Percentiles rank a stretch among this genome's conserved stretches.
These are phyloP conservation scores for Metschnikowia hibisci DNA, from an alignment of 805 yeast genomes.

Conservation along the genomic window DNA sequence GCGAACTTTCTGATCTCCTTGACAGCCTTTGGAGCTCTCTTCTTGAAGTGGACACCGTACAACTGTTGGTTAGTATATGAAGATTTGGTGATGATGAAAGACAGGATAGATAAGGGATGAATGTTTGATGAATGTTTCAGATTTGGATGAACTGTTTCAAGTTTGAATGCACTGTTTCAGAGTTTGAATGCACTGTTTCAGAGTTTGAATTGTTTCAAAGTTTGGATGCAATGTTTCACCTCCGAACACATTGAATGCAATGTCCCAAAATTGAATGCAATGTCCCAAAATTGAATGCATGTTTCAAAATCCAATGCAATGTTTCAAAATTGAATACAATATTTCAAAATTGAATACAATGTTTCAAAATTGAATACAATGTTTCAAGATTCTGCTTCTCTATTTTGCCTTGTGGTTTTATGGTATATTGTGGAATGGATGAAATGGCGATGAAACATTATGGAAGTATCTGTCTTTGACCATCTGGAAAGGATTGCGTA, in stretches of 20 bases:
- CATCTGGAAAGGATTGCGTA: neutral
- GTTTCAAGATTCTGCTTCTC: neutral
- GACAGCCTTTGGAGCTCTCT: constrained; percentile 99
- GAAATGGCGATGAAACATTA: no score
- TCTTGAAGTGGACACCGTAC: constrained; percentile 98
- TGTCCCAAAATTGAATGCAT: no score
- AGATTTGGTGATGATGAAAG: no score
- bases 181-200: neutral
- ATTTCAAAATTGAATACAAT: no score
- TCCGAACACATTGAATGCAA: no score
- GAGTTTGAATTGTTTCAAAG: no score
- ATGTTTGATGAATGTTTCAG: neutral
- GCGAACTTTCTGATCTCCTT: constrained; percentile 99
- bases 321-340: no score
- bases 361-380: no score
- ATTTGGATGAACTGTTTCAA: neutral
- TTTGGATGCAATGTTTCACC: no score
- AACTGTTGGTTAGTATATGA: constrained; percentile 58
- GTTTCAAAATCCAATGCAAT: no score
- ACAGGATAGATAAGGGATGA: neutral
- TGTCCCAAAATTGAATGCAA: no score
- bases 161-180: neutral
- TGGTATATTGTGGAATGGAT: neutral
- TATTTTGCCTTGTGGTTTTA: neutral
- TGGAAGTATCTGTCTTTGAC: no score